phyloP scores from a whole-genome alignment of 805 yeast species.

The Saccharomycopsis capsularis region DNA sequence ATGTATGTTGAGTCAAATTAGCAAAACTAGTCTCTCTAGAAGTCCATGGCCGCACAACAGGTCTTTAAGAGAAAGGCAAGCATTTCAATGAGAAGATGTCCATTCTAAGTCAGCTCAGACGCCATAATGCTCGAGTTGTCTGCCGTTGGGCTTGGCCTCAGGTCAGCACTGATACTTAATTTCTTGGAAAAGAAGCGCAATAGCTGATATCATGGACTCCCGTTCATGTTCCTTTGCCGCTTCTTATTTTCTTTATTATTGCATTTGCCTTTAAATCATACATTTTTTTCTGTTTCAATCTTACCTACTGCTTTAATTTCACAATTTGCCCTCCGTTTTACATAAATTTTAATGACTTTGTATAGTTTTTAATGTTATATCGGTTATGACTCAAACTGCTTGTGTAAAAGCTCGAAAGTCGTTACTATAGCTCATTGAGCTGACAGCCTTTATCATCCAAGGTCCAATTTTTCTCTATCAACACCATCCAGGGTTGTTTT shows the following conservation, averaged over 20 bases:
- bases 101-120: not conserved
- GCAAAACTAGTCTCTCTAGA: no score
- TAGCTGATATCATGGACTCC: no score
- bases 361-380: no score
- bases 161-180: not conserved
- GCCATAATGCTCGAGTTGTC: not conserved
- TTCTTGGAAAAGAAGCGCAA: not conserved
- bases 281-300: not conserved
- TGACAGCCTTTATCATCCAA: no score
- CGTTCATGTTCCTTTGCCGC: not conserved
- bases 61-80: not conserved
- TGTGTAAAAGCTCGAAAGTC: not conserved
- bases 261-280: no score
- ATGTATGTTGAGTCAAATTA: no score
- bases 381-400: not conserved
- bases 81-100: not conserved
- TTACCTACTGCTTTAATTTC: not conserved
- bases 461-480: no score
- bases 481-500: no score
- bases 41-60: not conserved
- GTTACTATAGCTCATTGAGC: not conserved
- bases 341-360: no score
- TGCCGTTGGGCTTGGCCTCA: not conserved
- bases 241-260: not conserved
- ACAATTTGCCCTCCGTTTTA: not conserved